Base-by-base conservation (phyloP, 208 protist species). In the Acanthamoeba triangularis region DNA sequence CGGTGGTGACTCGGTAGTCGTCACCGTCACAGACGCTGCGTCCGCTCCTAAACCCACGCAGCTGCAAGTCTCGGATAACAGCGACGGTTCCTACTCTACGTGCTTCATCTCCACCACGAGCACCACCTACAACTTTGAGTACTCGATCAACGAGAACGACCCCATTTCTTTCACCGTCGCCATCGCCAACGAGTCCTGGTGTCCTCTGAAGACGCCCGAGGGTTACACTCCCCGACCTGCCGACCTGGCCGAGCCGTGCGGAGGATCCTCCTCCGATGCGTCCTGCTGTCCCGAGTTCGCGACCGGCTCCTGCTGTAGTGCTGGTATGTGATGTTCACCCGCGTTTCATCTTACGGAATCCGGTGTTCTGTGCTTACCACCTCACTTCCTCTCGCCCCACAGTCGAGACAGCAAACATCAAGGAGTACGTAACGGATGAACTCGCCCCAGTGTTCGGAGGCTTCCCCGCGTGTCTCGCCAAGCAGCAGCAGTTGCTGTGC, bases 81-180 rank as follows among this genome's bases (percentile, higher is more conserved):
- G 6, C 33, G 74, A 95, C 56, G 92, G 92, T 72, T 59, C 67
- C 28, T 95, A 95, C 56, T 47, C 49, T 7, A 87, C 74, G 5
- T 95, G 92, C 59, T 95, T 67, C 76, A 82, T 10, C 44, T 18
- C 56, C 30, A 11, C 25, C 20, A 69, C 49, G 5, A 59, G n/a
- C 49, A 72, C 14, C 33, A 69, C n/a, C 25, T 95, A 87, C 76
- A 82, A 63, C 69, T 11, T 95, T 6, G 56, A 28, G 20, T 82
- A 82, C 56, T 88, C 72, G 4, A 35, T 95, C 72, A 95, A 95
- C 61, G 74, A 87, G 23, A 88, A 95, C 54, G 92, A 88, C 63
- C 3, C 11, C 33, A 30, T 87, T 16, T 37, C 74, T 20, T 88
- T 95, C 92, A 33, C 69, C 28, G 63, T 95, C 33, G 49, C 44